Conservation (phyloP, 805 yeast species). For the Wickerhamomyces subpelliculosus region DNA sequence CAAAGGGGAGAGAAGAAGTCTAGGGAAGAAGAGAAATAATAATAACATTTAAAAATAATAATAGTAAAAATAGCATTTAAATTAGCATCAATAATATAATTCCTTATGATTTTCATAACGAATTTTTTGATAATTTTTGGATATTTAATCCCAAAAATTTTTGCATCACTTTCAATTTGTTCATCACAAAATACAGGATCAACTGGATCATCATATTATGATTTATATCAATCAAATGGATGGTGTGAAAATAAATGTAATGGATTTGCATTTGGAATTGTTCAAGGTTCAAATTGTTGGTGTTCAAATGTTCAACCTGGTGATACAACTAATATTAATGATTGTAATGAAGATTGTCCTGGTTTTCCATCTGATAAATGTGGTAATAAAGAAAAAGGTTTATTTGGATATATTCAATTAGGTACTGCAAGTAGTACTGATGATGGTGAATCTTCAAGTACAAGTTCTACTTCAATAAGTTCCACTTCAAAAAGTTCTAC, state of each 20-base stretch:
- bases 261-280: conserved; percentile 45
- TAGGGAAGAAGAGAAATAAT: too few relatives aligned
- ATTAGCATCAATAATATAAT: too few relatives aligned
- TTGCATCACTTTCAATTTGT: conserved; percentile 19
- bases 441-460: background rate
- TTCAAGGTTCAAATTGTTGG: conserved; percentile 51
- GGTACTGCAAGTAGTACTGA: conserved; percentile 19
- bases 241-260: conserved; percentile 41
- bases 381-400: conserved; percentile 34
- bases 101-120: too few relatives aligned
- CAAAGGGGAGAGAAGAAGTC: too few relatives aligned
- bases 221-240: conserved; percentile 40
- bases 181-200: conserved; percentile 35
- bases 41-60: too few relatives aligned
- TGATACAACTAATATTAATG: conserved; percentile 24
- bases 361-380: conserved; percentile 38
- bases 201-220: conserved; percentile 10
- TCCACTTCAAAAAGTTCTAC: background rate
- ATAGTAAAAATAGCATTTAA: too few relatives aligned
- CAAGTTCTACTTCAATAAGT: background rate
- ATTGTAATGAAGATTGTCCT: conserved; percentile 34
- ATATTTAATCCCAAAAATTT: too few relatives aligned
- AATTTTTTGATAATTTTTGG: too few relatives aligned
- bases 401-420: conserved; percentile 48
- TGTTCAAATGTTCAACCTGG: conserved; percentile 50